Percentiles rank a stretch among this genome's conserved stretches.
Evolutionary conservation across 148 eudicot species (phyloP).

Genomic region (Rhododendron ferrugineum): DNA sequence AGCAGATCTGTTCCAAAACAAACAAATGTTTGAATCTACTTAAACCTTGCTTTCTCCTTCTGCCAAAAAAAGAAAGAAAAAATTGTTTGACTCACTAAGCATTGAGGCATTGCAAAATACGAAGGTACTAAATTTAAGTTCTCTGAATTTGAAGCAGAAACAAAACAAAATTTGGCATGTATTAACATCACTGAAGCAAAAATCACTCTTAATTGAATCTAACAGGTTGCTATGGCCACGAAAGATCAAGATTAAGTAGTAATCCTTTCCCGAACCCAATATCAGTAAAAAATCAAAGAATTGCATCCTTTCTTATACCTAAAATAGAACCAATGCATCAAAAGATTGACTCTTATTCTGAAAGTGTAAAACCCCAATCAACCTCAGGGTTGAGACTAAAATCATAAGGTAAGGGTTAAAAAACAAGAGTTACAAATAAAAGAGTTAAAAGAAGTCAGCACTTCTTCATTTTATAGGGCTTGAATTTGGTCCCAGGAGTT

Average conservation of each 20-base stretch:
- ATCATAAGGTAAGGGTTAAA: too few species aligned
- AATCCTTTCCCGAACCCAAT: neutral
- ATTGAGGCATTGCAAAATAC: neutral
- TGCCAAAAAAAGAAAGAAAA: neutral
- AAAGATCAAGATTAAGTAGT: neutral
- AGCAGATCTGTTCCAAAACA: neutral
- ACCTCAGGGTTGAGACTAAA: neutral
- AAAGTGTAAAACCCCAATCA: neutral
- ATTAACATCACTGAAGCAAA: neutral
- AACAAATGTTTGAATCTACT: neutral
- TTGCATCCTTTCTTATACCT: neutral
- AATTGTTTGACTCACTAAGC: neutral
- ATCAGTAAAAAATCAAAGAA: neutral
- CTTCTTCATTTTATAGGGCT: neutral
- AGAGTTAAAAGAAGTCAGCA: neutral
- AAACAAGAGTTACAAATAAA: neutral
- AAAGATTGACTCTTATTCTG: neutral
- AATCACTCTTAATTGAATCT: neutral
- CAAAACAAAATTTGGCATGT: neutral
- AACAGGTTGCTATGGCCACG: neutral
- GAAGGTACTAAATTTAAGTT: too few species aligned
- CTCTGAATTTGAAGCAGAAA: neutral
- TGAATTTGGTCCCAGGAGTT: neutral
- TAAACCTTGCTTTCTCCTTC: neutral
- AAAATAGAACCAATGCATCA: neutral